Conservation (phyloP, 148 eudicot genomes). For the Pharnaceum exiguum region DNA sequence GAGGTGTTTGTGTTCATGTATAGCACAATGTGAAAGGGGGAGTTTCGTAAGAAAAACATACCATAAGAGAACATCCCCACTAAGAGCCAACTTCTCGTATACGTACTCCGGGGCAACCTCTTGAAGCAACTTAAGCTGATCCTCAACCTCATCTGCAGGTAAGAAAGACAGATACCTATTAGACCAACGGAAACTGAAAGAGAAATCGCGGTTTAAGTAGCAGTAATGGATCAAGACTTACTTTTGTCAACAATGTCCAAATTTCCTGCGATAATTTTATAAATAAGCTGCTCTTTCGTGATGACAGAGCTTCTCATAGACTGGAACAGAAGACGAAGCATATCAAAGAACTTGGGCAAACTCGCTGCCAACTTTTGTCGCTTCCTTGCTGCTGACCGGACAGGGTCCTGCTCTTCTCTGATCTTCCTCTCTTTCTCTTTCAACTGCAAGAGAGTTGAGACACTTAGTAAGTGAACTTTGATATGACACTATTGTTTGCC, state of each 20-base stretch:
- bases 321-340: conserved; percentile 58
- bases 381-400: conserved; percentile 61
- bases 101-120: conserved; percentile 81
- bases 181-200: not conserved
- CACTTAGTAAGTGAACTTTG: not conserved
- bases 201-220: too few species aligned
- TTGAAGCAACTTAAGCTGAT: conserved; percentile 59
- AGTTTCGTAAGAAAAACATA: conserved; percentile 14
- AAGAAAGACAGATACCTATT: not conserved
- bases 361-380: conserved; percentile 49
- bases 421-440: conserved; percentile 57
- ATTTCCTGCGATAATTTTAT: conserved; percentile 46
- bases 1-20: not conserved
- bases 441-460: conserved; percentile 40
- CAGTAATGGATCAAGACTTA: conserved; percentile 22
- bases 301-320: conserved; percentile 58
- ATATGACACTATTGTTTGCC: not conserved
- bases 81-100: conserved; percentile 41
- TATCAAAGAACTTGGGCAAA: conserved; percentile 75
- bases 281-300: conserved; percentile 74
- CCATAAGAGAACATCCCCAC: conserved; percentile 69
- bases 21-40: not conserved
- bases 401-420: conserved; percentile 56
- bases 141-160: conserved; percentile 71
- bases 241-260: conserved; percentile 62